These are phyloP conservation scores for Phytophthora aleatoria DNA, from an alignment of 352 stramenopile species.

Conservation along the genomic window DNA sequence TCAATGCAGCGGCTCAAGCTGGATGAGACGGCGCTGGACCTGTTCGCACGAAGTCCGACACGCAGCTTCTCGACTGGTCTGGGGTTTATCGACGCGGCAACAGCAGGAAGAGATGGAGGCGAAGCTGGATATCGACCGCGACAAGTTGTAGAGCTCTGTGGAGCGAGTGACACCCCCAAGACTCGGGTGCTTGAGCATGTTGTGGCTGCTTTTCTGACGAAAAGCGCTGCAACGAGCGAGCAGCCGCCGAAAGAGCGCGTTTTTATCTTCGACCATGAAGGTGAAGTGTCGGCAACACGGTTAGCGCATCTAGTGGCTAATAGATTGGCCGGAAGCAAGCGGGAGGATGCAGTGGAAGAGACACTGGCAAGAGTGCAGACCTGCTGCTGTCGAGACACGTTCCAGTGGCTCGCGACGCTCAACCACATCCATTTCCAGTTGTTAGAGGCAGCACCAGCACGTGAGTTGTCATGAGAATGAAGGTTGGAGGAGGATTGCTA, in stretches of 20 bases:
- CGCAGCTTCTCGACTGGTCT: constrained; percentile 62
- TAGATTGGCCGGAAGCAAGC: constrained; percentile 15
- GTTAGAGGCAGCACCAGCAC: constrained; percentile 45
- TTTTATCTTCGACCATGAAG: constrained; percentile 74
- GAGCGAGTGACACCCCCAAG: constrained; percentile 42
- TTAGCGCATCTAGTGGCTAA: constrained; percentile 13
- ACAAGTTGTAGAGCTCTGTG: constrained; percentile 68
- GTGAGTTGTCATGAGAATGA: constrained; percentile 30
- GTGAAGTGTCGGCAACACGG: constrained; percentile 33
- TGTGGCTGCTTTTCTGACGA: constrained; percentile 62
- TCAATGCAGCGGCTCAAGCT: constrained; percentile 32
- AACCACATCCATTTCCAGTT: constrained; percentile 76
- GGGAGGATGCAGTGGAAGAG: constrained; percentile 23
- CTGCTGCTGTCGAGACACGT: constrained; percentile 65
- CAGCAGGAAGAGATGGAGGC: constrained; percentile 20
- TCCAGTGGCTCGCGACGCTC: constrained; percentile 76
- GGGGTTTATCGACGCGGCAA: constrained; percentile 56
- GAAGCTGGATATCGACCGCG: constrained; percentile 52
- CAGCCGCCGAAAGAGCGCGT: constrained; percentile 44
- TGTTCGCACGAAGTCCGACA: constrained; percentile 62
- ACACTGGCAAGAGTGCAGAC: constrained; percentile 43
- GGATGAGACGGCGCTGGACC: constrained; percentile 75
- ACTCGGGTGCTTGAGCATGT: constrained; percentile 60
- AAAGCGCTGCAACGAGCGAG: constrained; percentile 25
- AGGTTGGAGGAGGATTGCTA: constrained; percentile 4